phyloP scores from a whole-genome alignment of 139 green algal genomes.

The Bryopsis sp. region DNA sequence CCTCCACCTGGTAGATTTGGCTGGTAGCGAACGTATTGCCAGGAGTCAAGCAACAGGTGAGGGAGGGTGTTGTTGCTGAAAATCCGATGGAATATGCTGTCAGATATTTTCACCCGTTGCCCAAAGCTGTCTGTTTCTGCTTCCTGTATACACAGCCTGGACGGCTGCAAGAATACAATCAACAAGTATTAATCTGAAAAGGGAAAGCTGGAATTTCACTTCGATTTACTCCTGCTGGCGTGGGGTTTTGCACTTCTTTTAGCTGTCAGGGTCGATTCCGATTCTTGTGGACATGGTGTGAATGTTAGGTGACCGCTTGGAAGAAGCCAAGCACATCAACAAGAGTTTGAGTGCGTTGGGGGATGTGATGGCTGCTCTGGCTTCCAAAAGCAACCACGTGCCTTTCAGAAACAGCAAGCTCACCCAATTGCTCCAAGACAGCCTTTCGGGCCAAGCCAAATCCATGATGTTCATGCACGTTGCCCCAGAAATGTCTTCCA shows the following conservation, averaged over 20 bases:
- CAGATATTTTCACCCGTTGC: too few species aligned
- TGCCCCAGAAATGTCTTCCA: constrained; percentile 59
- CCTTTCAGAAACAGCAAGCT: constrained; percentile 89
- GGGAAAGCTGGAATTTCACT: too few species aligned
- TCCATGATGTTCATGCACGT: constrained; percentile 93
- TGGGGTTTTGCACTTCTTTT: too few species aligned
- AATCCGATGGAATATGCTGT: too few species aligned
- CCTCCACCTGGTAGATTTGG: constrained; percentile 69
- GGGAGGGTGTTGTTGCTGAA: too few species aligned
- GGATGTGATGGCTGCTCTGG: constrained; percentile 73
- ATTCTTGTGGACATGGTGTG: too few species aligned
- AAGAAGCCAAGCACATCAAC: constrained; percentile 84
- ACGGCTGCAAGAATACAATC: too few species aligned
- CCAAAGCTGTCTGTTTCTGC: too few species aligned
- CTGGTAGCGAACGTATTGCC: constrained; percentile 68
- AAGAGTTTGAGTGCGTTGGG: constrained; percentile 67
- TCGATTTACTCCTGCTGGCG: too few species aligned
- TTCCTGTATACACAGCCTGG: too few species aligned
- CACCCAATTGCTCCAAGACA: constrained; percentile 82
- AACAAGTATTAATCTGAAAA: too few species aligned
- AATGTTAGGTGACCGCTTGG: constrained; percentile 55
- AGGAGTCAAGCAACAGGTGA: constrained; percentile 61
- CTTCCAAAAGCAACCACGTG: constrained; percentile 55
- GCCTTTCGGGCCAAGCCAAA: constrained; percentile 54
- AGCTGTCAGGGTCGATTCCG: too few species aligned